phyloP scores from a whole-genome alignment of 139 green algal species.

The Ettlia oleoabundans region DNA sequence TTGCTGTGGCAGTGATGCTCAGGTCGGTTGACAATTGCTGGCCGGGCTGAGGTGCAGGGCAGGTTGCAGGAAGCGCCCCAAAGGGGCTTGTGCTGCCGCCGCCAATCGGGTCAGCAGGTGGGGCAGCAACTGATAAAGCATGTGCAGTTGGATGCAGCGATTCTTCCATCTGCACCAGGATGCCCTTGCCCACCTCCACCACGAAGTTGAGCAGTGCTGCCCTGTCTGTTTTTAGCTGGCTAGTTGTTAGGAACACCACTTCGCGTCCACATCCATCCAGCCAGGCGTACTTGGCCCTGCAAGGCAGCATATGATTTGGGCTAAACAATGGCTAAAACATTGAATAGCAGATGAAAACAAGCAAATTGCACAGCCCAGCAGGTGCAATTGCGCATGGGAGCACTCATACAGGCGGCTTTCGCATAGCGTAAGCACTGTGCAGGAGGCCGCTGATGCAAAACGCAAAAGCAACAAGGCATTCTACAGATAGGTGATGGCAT shows the following conservation, averaged over 20 bases:
- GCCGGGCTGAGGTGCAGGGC: not conserved
- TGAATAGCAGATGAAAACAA: no score
- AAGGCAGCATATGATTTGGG: constrained; percentile 24
- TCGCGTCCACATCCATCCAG: constrained; percentile 37
- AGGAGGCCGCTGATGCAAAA: no score
- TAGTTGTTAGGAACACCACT: constrained; percentile 20
- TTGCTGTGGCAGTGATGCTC: not conserved
- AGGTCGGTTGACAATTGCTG: not conserved
- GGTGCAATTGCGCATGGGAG: no score
- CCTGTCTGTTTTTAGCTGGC: constrained; percentile 23
- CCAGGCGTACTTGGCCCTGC: constrained; percentile 30
- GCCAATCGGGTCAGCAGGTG: not conserved
- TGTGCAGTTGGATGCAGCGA: not conserved
- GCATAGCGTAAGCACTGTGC: no score
- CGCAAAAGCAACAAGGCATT: no score
- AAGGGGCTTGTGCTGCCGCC: not conserved
- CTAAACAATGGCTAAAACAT: no score
- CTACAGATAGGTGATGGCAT: no score
- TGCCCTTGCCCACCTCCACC: not conserved
- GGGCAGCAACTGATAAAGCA: not conserved
- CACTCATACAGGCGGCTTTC: no score
- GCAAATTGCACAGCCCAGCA: no score
- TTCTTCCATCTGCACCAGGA: not conserved
- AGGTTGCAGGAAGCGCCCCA: not conserved
- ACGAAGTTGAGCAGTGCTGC: constrained; percentile 27